These are phyloP conservation scores for Mesembryanthemum crystallinum DNA, from an alignment of 148 eudicot species.

Conservation along the genomic window DNA sequence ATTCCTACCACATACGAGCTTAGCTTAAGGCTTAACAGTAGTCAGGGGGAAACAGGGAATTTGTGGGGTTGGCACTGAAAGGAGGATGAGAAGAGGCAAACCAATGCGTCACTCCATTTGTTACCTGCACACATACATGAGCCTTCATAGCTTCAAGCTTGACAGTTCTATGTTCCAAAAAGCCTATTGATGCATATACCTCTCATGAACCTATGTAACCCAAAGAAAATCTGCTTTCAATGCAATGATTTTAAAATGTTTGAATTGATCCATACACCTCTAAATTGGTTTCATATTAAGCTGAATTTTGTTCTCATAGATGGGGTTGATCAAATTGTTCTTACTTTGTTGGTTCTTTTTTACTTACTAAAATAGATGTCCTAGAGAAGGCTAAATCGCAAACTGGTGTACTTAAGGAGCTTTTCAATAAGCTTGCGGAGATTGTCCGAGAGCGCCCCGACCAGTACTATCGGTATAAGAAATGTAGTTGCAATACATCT, in stretches of 20 bases:
- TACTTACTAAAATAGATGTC: slow-evolving; percentile 46
- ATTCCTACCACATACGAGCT: too few relatives aligned
- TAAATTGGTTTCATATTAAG: neutral
- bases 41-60: too few relatives aligned
- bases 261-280: neutral
- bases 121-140: too few relatives aligned
- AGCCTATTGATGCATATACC: too few relatives aligned
- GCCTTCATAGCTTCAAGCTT: too few relatives aligned
- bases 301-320: neutral
- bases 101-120: too few relatives aligned
- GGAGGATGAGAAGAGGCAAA: too few relatives aligned
- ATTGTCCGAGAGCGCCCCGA: slow-evolving; percentile 78
- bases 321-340: neutral
- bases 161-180: too few relatives aligned
- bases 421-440: slow-evolving; percentile 61
- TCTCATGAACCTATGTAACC: too few relatives aligned
- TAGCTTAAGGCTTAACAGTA: too few relatives aligned
- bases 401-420: slow-evolving; percentile 58
- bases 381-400: slow-evolving; percentile 76
- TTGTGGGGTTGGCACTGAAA: too few relatives aligned
- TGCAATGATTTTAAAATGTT: too few relatives aligned
- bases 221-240: neutral
- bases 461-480: slow-evolving; percentile 77
- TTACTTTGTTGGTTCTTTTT: neutral
- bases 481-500: neutral